Evolutionary conservation across 2,329 filamentous ascomycete genomes (phyloP), one percentile per base, ranked within the genome.

Genomic region (Paecilomyces niveus): DNA sequence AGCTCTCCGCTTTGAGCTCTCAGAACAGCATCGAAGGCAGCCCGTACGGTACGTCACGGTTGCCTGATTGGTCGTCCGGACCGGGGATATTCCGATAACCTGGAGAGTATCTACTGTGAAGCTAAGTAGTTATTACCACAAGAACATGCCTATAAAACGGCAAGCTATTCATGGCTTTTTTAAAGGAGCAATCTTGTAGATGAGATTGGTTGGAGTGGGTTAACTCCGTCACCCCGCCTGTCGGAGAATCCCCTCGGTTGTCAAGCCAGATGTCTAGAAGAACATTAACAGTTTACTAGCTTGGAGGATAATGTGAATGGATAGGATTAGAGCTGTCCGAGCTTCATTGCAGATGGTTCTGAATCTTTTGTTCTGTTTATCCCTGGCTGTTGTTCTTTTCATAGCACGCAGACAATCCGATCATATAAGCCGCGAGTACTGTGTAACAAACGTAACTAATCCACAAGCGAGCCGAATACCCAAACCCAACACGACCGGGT

Each of bases 31-130:
- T n/a, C 18, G 22, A 51, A 18, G 32, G 53, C 54, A 33, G 58
- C 55, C 49, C 54, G 53, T 3, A 26, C 24, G 39, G 64, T 73
- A 74, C 71, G 72, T 74, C 72, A 74, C 72, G 66, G 67, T 64
- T 67, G 64, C 66, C 65, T 70, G 67, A 71, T 74, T 73, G 71
- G 71, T 72, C 70, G 69, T 64, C 65, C 67, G 69, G 62, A 52
- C 55, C 62, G 56, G 56, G 60, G 59, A 65, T 68, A 60, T 66
- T 68, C 67, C 50, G 50, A 45, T 45, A 21, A 3, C 18, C 9
- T 8, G n/a, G 32, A 33, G 11, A 3, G n/a, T 21, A 50, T 22
- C 26, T 26, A 15, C 21, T 52, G 21, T 29, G 22, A 24, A 21
- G 26, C 24, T 9, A 24, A 29, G n/a, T n/a, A 6, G 50, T 2